Percentiles rank a stretch among this genome's conserved stretches.
Evolutionary conservation across 1,284 basidiomycete species (phyloP).

Genomic region (Pascua guehoae): DNA sequence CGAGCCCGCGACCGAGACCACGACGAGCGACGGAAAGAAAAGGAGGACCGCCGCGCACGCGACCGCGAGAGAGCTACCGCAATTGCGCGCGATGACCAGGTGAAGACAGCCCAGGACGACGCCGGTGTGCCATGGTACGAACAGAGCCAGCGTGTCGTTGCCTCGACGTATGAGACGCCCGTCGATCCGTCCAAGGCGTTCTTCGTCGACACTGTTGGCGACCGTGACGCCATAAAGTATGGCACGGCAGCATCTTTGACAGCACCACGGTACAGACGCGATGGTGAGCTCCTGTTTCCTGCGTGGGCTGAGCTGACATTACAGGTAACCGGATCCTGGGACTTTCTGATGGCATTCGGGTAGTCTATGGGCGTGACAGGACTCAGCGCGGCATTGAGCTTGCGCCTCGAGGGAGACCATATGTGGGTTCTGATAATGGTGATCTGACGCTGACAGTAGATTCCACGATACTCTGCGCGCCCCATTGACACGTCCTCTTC

Average conservation of each 20-base stretch:
- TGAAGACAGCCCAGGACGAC: conserved; percentile 1
- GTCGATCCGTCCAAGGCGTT: conserved; percentile 17
- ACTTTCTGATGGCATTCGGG: conserved; percentile 23
- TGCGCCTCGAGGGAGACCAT: conserved; percentile 24
- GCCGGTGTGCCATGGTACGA: conserved; percentile 36
- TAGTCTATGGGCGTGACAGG: conserved; percentile 25
- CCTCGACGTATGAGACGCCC: conserved; percentile 1
- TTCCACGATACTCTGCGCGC: conserved; percentile 15
- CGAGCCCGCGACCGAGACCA: conserved; percentile 5
- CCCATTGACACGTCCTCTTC: conserved; percentile 9
- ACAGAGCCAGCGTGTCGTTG: conserved; percentile 7
- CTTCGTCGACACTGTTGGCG: conserved; percentile 34
- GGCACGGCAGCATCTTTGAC: conserved; percentile 18
- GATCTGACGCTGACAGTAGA: conserved; percentile 6
- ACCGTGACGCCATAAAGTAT: conserved; percentile 29
- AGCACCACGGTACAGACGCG: conserved; percentile 29
- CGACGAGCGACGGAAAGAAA: conserved; percentile 14
- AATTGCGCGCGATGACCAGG: not conserved
- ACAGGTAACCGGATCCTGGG: conserved; percentile 28
- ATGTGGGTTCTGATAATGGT: conserved; percentile 3
- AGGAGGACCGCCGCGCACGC: conserved; percentile 11
- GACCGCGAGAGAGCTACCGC: conserved; percentile 10
- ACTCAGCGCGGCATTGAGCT: conserved; percentile 33
- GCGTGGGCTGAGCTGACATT: not conserved
- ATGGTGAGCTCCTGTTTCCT: conserved; percentile 19